Base-by-base conservation (phyloP, 371 early-diverging fungal genomes). In the Mucor lusitanicus region DNA sequence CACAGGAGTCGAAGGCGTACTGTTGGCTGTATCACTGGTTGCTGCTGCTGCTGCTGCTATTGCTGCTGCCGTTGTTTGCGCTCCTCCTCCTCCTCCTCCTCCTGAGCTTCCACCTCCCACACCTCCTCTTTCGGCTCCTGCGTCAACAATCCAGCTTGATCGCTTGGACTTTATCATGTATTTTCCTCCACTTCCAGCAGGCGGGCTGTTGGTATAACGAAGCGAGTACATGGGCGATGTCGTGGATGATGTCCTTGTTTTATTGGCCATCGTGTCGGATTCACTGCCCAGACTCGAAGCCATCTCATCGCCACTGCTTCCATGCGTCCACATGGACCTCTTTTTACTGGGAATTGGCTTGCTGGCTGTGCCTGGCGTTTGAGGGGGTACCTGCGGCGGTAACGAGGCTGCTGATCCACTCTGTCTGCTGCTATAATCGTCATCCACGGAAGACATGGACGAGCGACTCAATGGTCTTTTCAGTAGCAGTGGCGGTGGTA, bases 151-250 rank as follows among this genome's bases (percentile, higher is more conserved):
- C 70, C 70, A 79, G 17, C 72, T 76, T 8, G 70, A 67, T 42
- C 76, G 56, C 27, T 76, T 75, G 17, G 75, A 66, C 57, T 71
- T 75, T 2, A 69, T 44, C 70, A 72, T 69, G 40, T 69, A 75
- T 55, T 69, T 75, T 17, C 70, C 76, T 28, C 72, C 76, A 61
- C 69, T 75, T 17, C 76, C 72, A 32, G 67, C 58, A 11, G 69
- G 75, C 13, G 72, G 70, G 30, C 69, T 76, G 7, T 69, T 61
- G 3, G 62, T 35, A 65, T 70, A 71, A 9, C 73, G 68, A 15
- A 68, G 61, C 15, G 68, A 69, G 35, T 62, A 55, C n/a, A 64
- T 28, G 3, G 33, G 27, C 21, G 58, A 53, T 32, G 60, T 46
- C 53, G 30, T 64, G 5, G 63, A 27, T 23, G 37, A 3, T 37